These are phyloP conservation scores for Monocercomonoides exilis DNA, from an alignment of 78 protist genomes.

Conservation along the genomic window DNA sequence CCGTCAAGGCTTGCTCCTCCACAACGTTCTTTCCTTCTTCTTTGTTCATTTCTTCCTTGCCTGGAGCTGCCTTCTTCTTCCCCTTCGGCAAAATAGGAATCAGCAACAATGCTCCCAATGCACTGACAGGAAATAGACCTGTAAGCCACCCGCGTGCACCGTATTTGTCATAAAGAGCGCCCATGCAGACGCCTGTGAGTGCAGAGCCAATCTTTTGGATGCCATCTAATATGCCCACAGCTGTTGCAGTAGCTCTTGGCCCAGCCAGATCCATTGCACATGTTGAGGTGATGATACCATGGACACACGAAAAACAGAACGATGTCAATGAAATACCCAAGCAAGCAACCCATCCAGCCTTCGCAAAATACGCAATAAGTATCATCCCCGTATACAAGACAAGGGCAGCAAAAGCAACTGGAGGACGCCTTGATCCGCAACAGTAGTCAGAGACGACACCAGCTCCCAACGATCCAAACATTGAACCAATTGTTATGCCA, in stretches of 20 bases:
- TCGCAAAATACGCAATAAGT: background rate
- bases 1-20: too few species aligned
- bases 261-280: constrained; percentile 43
- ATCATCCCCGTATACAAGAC: background rate
- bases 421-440: constrained; percentile 24
- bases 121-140: background rate
- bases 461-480: constrained; percentile 32
- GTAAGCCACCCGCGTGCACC: background rate
- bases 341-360: background rate
- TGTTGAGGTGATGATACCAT: constrained; percentile 37
- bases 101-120: background rate
- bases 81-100: background rate
- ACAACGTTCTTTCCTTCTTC: too few species aligned
- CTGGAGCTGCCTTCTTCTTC: too few species aligned
- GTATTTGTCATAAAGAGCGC: background rate
- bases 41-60: too few species aligned
- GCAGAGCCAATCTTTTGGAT: constrained; percentile 25
- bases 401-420: constrained; percentile 34
- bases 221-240: constrained; percentile 36
- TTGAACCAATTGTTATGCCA: constrained; percentile 21
- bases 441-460: constrained; percentile 31
- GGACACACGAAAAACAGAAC: constrained; percentile 21
- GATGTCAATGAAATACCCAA: constrained; percentile 4
- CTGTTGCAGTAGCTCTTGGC: background rate
- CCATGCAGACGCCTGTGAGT: background rate